Percentiles rank a stretch among this genome's conserved stretches.
Evolutionary conservation across 73 alveolate species (phyloP).

Genomic region (Paramecium primaurelia): DNA sequence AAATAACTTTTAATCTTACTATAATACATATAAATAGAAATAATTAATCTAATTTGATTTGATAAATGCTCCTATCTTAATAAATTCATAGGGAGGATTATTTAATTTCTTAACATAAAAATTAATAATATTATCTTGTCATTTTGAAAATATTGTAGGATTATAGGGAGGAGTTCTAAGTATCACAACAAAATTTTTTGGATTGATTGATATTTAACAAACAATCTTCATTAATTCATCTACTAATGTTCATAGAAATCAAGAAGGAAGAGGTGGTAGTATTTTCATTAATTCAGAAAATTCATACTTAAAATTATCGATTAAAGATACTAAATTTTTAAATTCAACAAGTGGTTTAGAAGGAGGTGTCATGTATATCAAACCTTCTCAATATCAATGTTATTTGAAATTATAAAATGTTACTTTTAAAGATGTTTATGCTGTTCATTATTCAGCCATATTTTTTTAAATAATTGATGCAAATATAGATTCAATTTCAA

Average conservation of each 20-base stretch:
- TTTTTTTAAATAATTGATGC: neutral
- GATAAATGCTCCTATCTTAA: neutral
- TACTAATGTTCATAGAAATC: neutral
- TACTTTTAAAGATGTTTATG: neutral
- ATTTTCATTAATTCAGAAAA: neutral
- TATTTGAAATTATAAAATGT: neutral
- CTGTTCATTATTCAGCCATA: neutral
- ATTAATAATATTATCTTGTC: neutral
- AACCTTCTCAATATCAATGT: neutral
- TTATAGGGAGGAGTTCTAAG: neutral
- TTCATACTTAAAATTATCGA: neutral
- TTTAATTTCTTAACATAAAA: neutral
- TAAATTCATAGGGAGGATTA: neutral
- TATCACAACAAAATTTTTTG: neutral
- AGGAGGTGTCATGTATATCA: neutral
- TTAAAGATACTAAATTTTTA: neutral
- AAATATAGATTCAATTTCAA: neutral
- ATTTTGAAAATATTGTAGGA: neutral
- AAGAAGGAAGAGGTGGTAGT: neutral
- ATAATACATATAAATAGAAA: neutral
- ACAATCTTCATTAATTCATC: neutral
- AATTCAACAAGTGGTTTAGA: neutral
- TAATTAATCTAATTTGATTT: neutral
- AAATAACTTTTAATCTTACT: neutral
- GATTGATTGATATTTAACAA: neutral